Evolutionary conservation across 73 alveolate species (phyloP).

Genomic region (Paramecium primaurelia): DNA sequence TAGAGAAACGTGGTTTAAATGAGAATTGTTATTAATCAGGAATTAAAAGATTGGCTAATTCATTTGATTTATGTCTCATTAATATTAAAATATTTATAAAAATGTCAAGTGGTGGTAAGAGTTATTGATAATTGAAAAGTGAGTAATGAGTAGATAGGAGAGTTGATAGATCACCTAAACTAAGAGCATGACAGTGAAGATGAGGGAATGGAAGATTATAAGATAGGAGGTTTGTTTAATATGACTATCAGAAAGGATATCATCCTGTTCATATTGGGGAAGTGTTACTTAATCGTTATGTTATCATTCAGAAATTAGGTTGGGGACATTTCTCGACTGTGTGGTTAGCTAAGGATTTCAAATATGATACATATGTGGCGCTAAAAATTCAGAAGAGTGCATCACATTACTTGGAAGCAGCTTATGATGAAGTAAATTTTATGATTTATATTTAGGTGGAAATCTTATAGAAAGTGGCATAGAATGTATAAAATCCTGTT

Average conservation of each 20-base stretch:
- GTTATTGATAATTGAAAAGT: not conserved
- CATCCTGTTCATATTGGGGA: constrained; percentile 99
- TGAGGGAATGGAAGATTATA: constrained; percentile 91
- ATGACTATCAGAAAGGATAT: constrained; percentile 69
- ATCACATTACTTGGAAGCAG: constrained; percentile 98
- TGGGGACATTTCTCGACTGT: constrained; percentile 99
- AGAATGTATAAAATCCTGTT: constrained; percentile 67
- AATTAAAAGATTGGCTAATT: not conserved
- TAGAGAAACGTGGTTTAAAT: not conserved
- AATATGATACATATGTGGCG: constrained; percentile 91
- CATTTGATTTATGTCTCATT: not conserved
- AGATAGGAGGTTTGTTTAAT: constrained; percentile 79
- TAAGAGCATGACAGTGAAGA: constrained; percentile 82
- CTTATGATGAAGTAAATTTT: constrained; percentile 98
- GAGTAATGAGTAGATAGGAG: constrained; percentile 46
- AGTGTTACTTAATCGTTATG: constrained; percentile 91
- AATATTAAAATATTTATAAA: not conserved
- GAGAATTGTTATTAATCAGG: not conserved
- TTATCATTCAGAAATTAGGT: constrained; percentile 95
- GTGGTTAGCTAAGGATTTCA: constrained; percentile 96
- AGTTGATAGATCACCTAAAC: constrained; percentile 44
- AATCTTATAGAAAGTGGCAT: constrained; percentile 85
- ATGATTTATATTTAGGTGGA: not conserved
- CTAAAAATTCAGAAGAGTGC: constrained; percentile 97
- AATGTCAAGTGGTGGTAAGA: not conserved